Evolutionary conservation across 1,139 yeast genomes (phyloP).

Genomic region (Saccharomyces pastorianus): DNA sequence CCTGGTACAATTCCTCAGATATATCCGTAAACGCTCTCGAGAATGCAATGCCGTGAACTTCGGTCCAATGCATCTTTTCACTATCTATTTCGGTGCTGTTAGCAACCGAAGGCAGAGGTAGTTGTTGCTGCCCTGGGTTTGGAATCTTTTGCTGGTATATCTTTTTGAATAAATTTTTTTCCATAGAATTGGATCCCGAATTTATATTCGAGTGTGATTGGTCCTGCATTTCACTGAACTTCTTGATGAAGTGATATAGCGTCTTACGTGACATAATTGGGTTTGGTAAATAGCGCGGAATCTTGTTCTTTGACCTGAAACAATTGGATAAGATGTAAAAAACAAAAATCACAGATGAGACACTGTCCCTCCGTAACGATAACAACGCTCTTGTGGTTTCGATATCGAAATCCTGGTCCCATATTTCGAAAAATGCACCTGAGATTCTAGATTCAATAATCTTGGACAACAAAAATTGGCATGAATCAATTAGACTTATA

Average conservation of each 20-base stretch:
- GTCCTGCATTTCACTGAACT: conserved; percentile 23
- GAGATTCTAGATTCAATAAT: conserved; percentile 43
- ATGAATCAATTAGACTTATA: conserved; percentile 32
- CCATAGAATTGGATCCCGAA: conserved; percentile 4
- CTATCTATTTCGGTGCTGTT: conserved; percentile 9
- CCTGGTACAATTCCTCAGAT: conserved; percentile 37
- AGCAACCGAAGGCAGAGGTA: not conserved
- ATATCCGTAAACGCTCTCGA: conserved; percentile 42
- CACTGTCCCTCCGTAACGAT: conserved; percentile 41
- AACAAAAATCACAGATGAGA: conserved; percentile 38
- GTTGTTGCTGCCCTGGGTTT: not conserved
- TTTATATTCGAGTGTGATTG: conserved; percentile 5
- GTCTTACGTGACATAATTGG: conserved; percentile 38
- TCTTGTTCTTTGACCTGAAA: conserved; percentile 33
- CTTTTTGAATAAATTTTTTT: conserved; percentile 6
- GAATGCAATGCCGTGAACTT: conserved; percentile 43
- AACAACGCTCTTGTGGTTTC: conserved; percentile 35
- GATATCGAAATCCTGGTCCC: conserved; percentile 36
- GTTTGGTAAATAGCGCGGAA: conserved; percentile 41
- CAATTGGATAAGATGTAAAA: conserved; percentile 39
- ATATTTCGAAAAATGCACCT: conserved; percentile 41
- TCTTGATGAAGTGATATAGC: conserved; percentile 36
- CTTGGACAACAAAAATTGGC: conserved; percentile 37
- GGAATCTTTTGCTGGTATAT: not conserved
- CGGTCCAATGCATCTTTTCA: conserved; percentile 37